Base-by-base conservation (phyloP, 306 rosid species). In the Quercus berberidifolia region DNA sequence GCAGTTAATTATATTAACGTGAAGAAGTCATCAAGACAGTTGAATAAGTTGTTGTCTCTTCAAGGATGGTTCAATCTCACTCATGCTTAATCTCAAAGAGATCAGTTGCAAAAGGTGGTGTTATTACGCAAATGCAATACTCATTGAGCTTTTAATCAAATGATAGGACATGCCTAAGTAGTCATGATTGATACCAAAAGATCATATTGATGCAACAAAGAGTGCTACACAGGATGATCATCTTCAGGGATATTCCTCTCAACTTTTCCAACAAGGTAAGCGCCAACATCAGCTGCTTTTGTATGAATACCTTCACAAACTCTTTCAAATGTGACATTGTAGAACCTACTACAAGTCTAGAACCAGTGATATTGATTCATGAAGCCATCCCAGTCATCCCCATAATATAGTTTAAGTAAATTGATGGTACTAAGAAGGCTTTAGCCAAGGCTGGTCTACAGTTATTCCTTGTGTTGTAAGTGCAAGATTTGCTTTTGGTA, bases 311-410 rank as follows among this genome's bases (percentile, higher is more conserved):
- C 73, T 63, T 72, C 73, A 76, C 63, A 57, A 46, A 76, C 79
- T 49, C 79, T 62, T 49, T 59, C 79, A 76, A 62, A 76, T 63
- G 25, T 60, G 79, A 71, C 73, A 76, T 76, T 60, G 79, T 60
- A 76, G 73, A 76, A 5, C 79, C 79, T 43, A 58, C 79, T 43
- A 58, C 79, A 63, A 76, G 51, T 60, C 73, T 60, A 55, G 49
- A 76, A 25, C 79, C 79, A 28, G 62, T 41, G 11, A 2, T 41
- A 2, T 41, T 41, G 12, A 41, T 41, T 41, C 0, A 1, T 41
- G 11, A 41, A 41, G 46, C 46, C 46, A 2, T 41, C 46, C 46
- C 46, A 41, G 46, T 8, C 11, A 41, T 41, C 46, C 46, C 46
- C 46, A 41, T 41, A 41, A 41, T 41, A 41, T 41, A 41, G 11